Percentiles rank a stretch among this genome's conserved stretches.
phyloP scores from a whole-genome alignment of 495 filamentous ascomycete species.

The Annulohypoxylon maeteangense region DNA sequence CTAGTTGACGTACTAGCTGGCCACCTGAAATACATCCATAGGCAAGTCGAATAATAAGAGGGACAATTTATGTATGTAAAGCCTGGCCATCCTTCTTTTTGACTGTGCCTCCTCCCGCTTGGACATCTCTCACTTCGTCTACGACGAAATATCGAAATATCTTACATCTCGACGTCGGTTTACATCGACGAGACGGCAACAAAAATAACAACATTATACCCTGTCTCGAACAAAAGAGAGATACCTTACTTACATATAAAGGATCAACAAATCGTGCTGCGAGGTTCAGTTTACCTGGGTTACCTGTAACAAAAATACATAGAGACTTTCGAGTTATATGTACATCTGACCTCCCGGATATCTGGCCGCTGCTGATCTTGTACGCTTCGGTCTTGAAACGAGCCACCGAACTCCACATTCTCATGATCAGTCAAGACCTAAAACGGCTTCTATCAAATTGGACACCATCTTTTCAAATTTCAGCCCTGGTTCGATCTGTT shows the following conservation, averaged over 20 bases:
- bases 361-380: constrained; percentile 52
- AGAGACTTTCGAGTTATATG: constrained; percentile 32
- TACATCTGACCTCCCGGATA: constrained; percentile 53
- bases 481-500: constrained; percentile 52
- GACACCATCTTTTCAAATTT: constrained; percentile 49
- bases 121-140: constrained; percentile 16
- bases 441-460: constrained; percentile 53
- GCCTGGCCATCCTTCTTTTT: constrained; percentile 29
- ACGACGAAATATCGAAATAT: constrained; percentile 37
- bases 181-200: constrained; percentile 10
- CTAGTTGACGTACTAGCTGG: constrained; percentile 46
- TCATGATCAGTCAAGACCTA: constrained; percentile 51
- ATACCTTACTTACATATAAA: constrained; percentile 17
- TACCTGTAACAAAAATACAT: constrained; percentile 33
- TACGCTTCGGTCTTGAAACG: constrained; percentile 54
- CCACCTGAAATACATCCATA: constrained; percentile 38
- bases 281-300: constrained; percentile 22
- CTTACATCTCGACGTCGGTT: constrained; percentile 31
- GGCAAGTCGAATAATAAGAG: constrained; percentile 19
- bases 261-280: constrained; percentile 29
- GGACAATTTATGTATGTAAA: constrained; percentile 40
- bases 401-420: constrained; percentile 53
- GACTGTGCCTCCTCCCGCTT: constrained; percentile 25
- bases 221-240: constrained; percentile 1
- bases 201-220: constrained; percentile 11